Evolutionary conservation across 495 filamentous ascomycete genomes (phyloP), one percentile per base, ranked within the genome.

Genomic region (Rusavskia elegans): DNA sequence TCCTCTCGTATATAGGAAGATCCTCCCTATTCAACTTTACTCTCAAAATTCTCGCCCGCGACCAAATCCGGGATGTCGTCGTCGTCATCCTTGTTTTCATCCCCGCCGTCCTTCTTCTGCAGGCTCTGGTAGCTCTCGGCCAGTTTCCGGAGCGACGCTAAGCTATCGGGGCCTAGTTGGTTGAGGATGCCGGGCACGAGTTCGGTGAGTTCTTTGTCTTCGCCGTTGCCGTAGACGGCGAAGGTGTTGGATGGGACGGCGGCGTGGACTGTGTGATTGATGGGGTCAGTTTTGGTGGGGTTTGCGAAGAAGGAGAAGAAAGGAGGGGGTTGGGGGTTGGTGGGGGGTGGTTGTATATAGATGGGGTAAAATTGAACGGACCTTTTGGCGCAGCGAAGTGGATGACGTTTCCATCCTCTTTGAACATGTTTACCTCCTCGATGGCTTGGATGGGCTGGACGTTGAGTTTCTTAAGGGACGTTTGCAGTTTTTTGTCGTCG

Each of bases 341-440:
- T 4, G 25, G 21, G 30, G 25, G 25, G 25, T 0, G 16, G 23
- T 11, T 8, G 44, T 29, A 39, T 1, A 11, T 16, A 41, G 42
- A 32, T 7, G 3, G 48, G n/a, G 51, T 14, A 25, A 29, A 37
- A 57, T 29, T n/a, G 44, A 46, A 39, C 74, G 75, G 61, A 97
- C 92, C 92, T 74, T 95, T 96, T 50, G 92, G 92, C 58, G 85
- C 85, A 63, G 86, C 81, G 68, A 98, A 98, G 79, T 98, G 92
- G 67, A 98, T 97, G 69, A 98, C 92, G 71, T 98, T 98, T 62
- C 92, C 92, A 64, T 98, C 92, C 68, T 85, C 83, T 81, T 97
- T 98, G 82, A 97, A 97, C 93, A 97, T 98, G 81, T 98, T 98
- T 66, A 98, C 92, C 75, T 98, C 92, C 80, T 98, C 92, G 61